Base-by-base conservation (phyloP, 441 rosid genomes). In the Metrosideros polymorpha region DNA sequence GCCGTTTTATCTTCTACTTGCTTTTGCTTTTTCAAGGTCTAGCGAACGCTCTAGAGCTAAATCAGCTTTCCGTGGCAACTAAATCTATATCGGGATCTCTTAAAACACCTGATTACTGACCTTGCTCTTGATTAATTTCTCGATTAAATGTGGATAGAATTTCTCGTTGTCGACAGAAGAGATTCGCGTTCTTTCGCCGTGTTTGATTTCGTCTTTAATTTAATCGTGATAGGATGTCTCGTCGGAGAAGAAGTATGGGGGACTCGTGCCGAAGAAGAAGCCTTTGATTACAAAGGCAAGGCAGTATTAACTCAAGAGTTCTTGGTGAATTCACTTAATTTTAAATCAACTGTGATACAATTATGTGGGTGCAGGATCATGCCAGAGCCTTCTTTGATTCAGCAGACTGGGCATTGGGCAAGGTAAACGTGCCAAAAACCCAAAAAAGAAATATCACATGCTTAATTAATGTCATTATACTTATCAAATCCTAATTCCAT, bases 341-440 rank as follows among this genome's bases (percentile, higher is more conserved):
- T 49, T 27, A 9, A 35, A 51, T 18, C 25, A 85, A 55, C 82
- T 0, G 6, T 1, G 82, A 18, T 27, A 29, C 1, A 14, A 22
- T 59, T 19, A 9, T 7, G 45, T 82, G 82, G 61, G 51, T 83
- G 89, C 75, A 96, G 99, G 96, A 93, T 84, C 90, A 92, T 54
- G 95, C 91, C 88, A 96, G 98, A 86, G 95, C 98, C 54, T 95
- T 94, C 91, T 95, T 95, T 82, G 99, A 96, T 89, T 96, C 99
- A 35, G 99, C 99, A 6, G 99, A 96, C 59, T 96, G 99, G 98
- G 97, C 94, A 86, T 84, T 96, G 30, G 88, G 91, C 85, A 96
- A 96, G 97, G 98, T 96, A 91, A 12, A 43, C 83, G 24, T 1
- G 8, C 42, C 42, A 10, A 55, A 55, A 55, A 27, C 29, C 59